These are phyloP conservation scores for Paraconiothyrium brasiliense DNA, from an alignment of 2,329 filamentous ascomycete genomes.

Conservation along the genomic window DNA sequence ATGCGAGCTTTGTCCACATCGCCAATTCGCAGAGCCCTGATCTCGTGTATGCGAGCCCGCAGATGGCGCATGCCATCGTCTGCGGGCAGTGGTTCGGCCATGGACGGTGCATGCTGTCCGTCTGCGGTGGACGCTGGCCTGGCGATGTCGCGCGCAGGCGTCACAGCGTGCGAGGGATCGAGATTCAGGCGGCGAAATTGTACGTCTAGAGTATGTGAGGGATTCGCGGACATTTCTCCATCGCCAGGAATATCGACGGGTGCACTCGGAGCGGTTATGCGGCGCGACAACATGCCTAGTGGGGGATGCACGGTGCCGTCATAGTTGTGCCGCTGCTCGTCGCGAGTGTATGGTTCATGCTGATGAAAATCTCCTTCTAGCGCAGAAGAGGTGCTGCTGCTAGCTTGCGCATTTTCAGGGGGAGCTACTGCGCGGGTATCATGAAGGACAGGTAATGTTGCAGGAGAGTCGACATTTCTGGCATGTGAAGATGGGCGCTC, in stretches of 20 bases:
- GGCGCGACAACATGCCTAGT: conserved; percentile 22
- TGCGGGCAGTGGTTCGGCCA: conserved; percentile 54
- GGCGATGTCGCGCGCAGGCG: conserved; percentile 32
- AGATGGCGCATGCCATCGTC: conserved; percentile 62
- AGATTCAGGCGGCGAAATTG: conserved; percentile 38
- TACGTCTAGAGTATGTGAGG: conserved; percentile 37
- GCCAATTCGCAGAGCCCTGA: conserved; percentile 54
- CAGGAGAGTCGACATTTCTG: conserved; percentile 26
- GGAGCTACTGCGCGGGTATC: conserved; percentile 20
- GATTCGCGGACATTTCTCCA: conserved; percentile 43
- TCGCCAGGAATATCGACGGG: conserved; percentile 36
- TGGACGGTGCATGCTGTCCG: conserved; percentile 36
- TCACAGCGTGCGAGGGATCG: conserved; percentile 33
- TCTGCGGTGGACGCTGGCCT: conserved; percentile 15
- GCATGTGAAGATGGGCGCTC: conserved; percentile 38
- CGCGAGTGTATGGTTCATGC: conserved; percentile 35
- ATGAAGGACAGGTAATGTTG: conserved; percentile 20
- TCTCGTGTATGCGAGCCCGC: conserved; percentile 58
- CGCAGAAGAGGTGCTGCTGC: conserved; percentile 17
- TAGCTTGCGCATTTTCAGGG: conserved; percentile 22
- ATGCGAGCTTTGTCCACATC: conserved; percentile 60
- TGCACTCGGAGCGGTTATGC: conserved; percentile 28
- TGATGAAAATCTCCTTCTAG: conserved; percentile 27
- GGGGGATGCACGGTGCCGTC: conserved; percentile 23
- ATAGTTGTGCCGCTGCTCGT: conserved; percentile 30